Evolutionary conservation across 768 basidiomycete genomes (phyloP).

Genomic region (Calocybe indica): DNA sequence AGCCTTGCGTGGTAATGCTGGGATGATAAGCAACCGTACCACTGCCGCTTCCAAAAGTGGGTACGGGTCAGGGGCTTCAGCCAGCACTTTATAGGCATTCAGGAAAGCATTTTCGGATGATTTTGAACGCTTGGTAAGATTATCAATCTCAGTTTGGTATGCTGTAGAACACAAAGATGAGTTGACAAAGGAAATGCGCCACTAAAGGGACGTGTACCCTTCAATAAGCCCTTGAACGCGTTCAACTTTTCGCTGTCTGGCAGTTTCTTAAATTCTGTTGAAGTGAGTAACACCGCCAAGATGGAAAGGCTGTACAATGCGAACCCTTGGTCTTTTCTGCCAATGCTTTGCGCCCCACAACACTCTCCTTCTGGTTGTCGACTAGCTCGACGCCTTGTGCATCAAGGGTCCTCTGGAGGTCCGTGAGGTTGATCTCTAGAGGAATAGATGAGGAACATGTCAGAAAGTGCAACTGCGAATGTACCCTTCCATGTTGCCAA

Average conservation of each 20-base stretch:
- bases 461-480: slow-evolving; percentile 7
- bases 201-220: slow-evolving; percentile 40
- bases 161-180: slow-evolving; percentile 37
- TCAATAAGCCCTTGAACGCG: slow-evolving; percentile 86
- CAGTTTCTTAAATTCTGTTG: slow-evolving; percentile 90
- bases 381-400: slow-evolving; percentile 91
- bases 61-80: slow-evolving; percentile 97
- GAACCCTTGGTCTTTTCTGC: slow-evolving; percentile 98
- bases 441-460: not conserved
- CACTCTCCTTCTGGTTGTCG: slow-evolving; percentile 97
- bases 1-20: not conserved
- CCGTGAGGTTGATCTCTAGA: slow-evolving; percentile 79
- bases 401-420: slow-evolving; percentile 91
- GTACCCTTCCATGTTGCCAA: slow-evolving; percentile 88
- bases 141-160: slow-evolving; percentile 96
- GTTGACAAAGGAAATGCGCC: not conserved
- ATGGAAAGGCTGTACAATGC: slow-evolving; percentile 4
- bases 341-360: slow-evolving; percentile 88
- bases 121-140: slow-evolving; percentile 88
- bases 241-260: slow-evolving; percentile 84
- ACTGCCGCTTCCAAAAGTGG: slow-evolving; percentile 94
- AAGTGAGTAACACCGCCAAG: not conserved
- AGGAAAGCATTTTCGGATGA: slow-evolving; percentile 92
- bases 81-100: slow-evolving; percentile 93
- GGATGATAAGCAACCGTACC: slow-evolving; percentile 28